phyloP scores from a whole-genome alignment of 1,284 basidiomycete genomes.

The Fomitopsis pinicola region DNA sequence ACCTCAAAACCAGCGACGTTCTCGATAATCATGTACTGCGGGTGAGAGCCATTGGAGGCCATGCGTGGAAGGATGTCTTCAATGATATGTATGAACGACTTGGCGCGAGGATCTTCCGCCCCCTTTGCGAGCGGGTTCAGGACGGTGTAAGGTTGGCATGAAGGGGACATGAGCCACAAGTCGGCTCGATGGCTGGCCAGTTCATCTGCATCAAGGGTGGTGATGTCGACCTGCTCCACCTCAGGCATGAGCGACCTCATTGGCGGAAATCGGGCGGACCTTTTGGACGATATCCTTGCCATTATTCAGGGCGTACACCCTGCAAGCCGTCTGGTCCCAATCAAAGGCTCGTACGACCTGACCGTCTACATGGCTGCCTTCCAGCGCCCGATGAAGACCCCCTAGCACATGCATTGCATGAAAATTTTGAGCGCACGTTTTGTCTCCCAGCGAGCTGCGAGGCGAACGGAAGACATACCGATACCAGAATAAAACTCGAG shows the following conservation, averaged over 20 bases:
- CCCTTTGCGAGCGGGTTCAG: slow-evolving; percentile 70
- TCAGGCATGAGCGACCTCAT: neutral
- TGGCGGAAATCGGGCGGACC: slow-evolving; percentile 32
- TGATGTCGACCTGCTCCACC: slow-evolving; percentile 55
- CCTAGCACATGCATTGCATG: slow-evolving; percentile 35
- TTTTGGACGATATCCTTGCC: slow-evolving; percentile 41
- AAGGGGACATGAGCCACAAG: slow-evolving; percentile 72
- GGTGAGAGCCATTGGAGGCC: slow-evolving; percentile 37
- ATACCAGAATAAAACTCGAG: slow-evolving; percentile 78
- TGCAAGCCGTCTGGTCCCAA: slow-evolving; percentile 71
- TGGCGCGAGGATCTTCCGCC: slow-evolving; percentile 64
- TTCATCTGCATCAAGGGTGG: slow-evolving; percentile 42
- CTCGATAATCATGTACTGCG: slow-evolving; percentile 61
- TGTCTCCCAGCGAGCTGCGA: no score
- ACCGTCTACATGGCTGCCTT: slow-evolving; percentile 40
- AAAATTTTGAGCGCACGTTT: no score
- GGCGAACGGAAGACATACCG: slow-evolving; percentile 33
- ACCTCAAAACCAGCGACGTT: slow-evolving; percentile 83
- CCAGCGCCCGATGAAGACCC: slow-evolving; percentile 66
- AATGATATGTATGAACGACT: slow-evolving; percentile 68
- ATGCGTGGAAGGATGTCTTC: slow-evolving; percentile 61
- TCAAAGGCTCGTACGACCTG: slow-evolving; percentile 62
- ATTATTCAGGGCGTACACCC: slow-evolving; percentile 60
- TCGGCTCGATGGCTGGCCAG: slow-evolving; percentile 45
- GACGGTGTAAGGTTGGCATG: slow-evolving; percentile 78